Base-by-base conservation (phyloP, 116 monocot genomes). In the Posidonia oceanica region DNA sequence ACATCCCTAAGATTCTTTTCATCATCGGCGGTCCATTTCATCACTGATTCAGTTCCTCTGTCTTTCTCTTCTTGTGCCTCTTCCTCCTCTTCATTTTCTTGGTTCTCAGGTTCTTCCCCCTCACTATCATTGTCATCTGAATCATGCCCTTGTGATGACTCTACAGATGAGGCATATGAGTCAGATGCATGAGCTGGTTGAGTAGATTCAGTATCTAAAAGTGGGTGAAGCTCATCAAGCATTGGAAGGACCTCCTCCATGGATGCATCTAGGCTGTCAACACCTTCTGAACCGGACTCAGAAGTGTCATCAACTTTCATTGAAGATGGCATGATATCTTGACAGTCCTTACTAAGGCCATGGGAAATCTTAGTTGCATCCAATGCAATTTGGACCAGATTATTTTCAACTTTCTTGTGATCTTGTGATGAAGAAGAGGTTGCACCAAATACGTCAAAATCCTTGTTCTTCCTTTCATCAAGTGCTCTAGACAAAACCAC, bases 161-260 rank as follows among this genome's bases (percentile, higher is more conserved):
- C 71, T 14, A 60, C 12, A 52, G 69, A 69, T 8, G 73, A 72
- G 15, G 63, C 68, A 29, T 63, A 74, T n/a, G 59, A 79, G 38
- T 63, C 63, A 68, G 79, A 80, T 10, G 66, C 71, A 7, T 68
- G 17, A 44, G 65, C 73, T 29, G 68, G 15, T 14, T 61, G 76
- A 68, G 53, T 72, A 55, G 70, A 20, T 42, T 80, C 73, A 62
- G 70, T 63, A 65, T 83, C 79, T 38, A 94, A 80, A 63, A 89
- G 81, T 38, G 87, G 93, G 72, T 87, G 82, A 68, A 89, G 83
- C 68, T 94, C 93, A 74, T 89, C 81, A 73, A 87, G 83, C 71
- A 87, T 70, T 10, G 89, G 87, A 54, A 79, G 59, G 42, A 86
- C 82, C 44, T 89, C 89, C 36, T 81, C 67, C 65, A 83, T 78